These are phyloP conservation scores for Herpetomonas muscarum DNA, from an alignment of 208 protist genomes.

Conservation along the genomic window DNA sequence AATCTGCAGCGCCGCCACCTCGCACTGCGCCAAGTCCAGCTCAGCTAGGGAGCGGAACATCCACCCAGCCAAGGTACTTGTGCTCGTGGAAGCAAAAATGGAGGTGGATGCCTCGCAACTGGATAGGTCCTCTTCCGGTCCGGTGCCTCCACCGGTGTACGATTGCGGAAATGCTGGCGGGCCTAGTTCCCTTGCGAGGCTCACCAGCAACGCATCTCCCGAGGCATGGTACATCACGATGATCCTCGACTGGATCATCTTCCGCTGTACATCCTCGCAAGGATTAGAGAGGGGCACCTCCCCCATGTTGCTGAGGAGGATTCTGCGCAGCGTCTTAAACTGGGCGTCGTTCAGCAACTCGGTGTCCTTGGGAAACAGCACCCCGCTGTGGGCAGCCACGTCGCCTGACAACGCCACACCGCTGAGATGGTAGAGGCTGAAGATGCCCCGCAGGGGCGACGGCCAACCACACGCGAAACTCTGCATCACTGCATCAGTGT, in stretches of 20 bases:
- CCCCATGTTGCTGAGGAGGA: no score
- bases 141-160: no score
- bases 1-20: constrained; percentile 17
- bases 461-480: constrained; percentile 67
- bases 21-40: constrained; percentile 25
- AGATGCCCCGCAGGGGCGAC: constrained; percentile 42
- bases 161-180: neutral
- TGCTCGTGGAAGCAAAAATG: no score
- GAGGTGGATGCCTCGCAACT: no score
- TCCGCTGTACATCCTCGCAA: no score
- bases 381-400: constrained; percentile 21
- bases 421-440: constrained; percentile 50
- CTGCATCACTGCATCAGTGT: constrained; percentile 51
- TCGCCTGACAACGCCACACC: constrained; percentile 22
- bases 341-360: constrained; percentile 25
- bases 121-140: no score
- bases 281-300: no score
- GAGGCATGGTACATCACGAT: constrained; percentile 13
- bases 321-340: neutral
- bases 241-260: neutral
- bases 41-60: constrained; percentile 31
- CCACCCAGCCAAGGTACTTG: constrained; percentile 2
- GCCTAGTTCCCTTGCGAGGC: constrained; percentile 7
- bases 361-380: constrained; percentile 23
- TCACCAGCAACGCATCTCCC: constrained; percentile 20